Percentiles rank a stretch among this genome's conserved stretches.
These are phyloP conservation scores for Bjerkandera adusta DNA, from an alignment of 1,284 basidiomycete species.

Conservation along the genomic window DNA sequence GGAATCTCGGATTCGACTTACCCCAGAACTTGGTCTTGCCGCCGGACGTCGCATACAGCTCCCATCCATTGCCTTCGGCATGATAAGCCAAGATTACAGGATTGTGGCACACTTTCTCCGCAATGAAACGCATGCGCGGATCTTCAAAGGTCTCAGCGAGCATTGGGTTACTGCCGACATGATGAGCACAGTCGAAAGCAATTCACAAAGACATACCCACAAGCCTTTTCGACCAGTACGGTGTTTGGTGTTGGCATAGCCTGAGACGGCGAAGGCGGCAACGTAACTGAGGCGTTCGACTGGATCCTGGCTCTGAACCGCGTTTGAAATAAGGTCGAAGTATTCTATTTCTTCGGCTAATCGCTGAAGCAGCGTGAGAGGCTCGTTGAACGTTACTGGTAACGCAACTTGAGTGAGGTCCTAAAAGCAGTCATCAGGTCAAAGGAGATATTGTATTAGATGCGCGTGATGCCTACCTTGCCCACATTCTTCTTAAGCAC, in stretches of 20 bases:
- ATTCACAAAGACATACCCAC: conserved; percentile 44
- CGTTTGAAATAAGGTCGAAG: conserved; percentile 64
- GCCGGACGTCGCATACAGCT: conserved; percentile 65
- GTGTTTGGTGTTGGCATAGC: conserved; percentile 79
- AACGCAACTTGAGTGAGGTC: conserved; percentile 84
- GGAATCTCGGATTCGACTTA: conserved; percentile 31
- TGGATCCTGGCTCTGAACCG: conserved; percentile 59
- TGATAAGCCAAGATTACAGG: conserved; percentile 84
- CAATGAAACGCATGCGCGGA: conserved; percentile 73
- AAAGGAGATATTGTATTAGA: neutral
- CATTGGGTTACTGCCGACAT: conserved; percentile 72
- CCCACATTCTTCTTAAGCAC: conserved; percentile 93
- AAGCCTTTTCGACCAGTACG: conserved; percentile 85
- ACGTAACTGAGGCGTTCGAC: conserved; percentile 75
- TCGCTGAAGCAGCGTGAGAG: conserved; percentile 78
- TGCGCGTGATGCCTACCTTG: conserved; percentile 70
- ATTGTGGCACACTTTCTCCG: conserved; percentile 88
- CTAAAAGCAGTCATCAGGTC: conserved; percentile 35
- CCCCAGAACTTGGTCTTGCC: conserved; percentile 92
- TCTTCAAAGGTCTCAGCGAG: conserved; percentile 90
- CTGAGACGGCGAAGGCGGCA: conserved; percentile 82
- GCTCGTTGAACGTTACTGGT: conserved; percentile 89
- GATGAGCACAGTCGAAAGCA: conserved; percentile 3
- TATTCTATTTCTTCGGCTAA: conserved; percentile 86
- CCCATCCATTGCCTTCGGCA: conserved; percentile 77